Base-by-base conservation (phyloP, 75 land plant species). In the Selaginella tamariscina region DNA sequence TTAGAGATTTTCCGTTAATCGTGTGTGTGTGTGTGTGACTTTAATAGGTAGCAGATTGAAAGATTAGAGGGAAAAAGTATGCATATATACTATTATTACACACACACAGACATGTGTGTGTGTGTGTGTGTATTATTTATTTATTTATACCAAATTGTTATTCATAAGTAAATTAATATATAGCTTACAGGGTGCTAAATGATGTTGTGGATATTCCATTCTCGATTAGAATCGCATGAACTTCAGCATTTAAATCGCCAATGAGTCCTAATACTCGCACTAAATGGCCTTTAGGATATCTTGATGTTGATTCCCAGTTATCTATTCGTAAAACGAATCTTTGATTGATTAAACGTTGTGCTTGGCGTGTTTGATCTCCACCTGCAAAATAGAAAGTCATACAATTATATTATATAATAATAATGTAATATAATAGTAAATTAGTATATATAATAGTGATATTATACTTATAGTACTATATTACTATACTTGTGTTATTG, bases 191-290 rank as follows among this genome's bases (percentile, higher is more conserved):
- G 15, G 33, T 29, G 71, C 71, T 71, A 32, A 71, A 71, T 31
- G 72, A 54, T 13, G 72, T 32, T 2, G 39, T 66, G 32, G 57
- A 56, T 18, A 71, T 66, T 30, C 68, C 72, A 65, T 71, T 71
- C 24, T 71, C 72, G 2, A 71, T 28, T 21, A 71, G 32, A 5
- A 71, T 39, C 9, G 72, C 72, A 29, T 30, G 31, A 24, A 32
- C 32, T 65, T 71, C 72, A 24, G 71, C 70, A 33, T 32, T 71
- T 13, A 71, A 32, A 31, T 71, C 71, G 32, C 71, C 72, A 32
- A 71, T 65, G 24, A 54, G 72, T 13, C 72, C 72, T 21, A 71
- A 65, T 26, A 65, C 11, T 1, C 72, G 72, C 24, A 66, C 71
- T 2, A 71, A 27, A 68, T 71, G 72, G 20, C 72, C 72, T n/a